phyloP scores from a whole-genome alignment of 2,329 filamentous ascomycete genomes.

The Aspergillus sp. region DNA sequence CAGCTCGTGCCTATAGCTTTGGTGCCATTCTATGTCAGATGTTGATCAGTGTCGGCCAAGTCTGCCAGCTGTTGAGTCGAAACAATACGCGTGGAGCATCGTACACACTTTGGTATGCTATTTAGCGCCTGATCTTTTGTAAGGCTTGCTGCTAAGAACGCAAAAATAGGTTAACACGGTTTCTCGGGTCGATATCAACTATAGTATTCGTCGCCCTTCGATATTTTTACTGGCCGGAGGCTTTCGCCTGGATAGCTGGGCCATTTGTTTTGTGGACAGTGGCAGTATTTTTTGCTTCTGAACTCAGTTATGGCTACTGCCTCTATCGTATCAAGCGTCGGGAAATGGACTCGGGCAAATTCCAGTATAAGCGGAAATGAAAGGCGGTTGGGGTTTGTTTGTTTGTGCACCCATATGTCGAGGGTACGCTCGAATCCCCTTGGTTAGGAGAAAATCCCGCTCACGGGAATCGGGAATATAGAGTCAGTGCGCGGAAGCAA shows the following conservation, averaged over 20 bases:
- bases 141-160: not conserved
- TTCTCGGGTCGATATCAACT: conserved; percentile 11
- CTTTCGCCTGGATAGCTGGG: conserved; percentile 14
- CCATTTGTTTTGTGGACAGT: conserved; percentile 13
- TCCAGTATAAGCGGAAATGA: not conserved
- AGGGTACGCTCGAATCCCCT: not conserved
- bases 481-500: not conserved
- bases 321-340: conserved; percentile 8
- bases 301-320: conserved; percentile 11
- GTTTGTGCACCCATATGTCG: not conserved
- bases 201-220: conserved; percentile 11
- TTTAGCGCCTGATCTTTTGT: not conserved
- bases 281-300: conserved; percentile 8
- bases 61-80: conserved; percentile 16
- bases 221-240: conserved; percentile 13
- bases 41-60: conserved; percentile 11
- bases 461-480: not conserved
- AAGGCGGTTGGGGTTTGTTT: not conserved
- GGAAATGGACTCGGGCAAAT: not conserved
- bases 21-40: conserved; percentile 13
- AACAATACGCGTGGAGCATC: conserved; percentile 17
- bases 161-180: conserved; percentile 13
- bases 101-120: conserved; percentile 16
- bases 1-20: conserved; percentile 12
- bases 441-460: not conserved